Evolutionary conservation across 202 grass and related monocot species (phyloP).

Genomic region (Panicum hallii): DNA sequence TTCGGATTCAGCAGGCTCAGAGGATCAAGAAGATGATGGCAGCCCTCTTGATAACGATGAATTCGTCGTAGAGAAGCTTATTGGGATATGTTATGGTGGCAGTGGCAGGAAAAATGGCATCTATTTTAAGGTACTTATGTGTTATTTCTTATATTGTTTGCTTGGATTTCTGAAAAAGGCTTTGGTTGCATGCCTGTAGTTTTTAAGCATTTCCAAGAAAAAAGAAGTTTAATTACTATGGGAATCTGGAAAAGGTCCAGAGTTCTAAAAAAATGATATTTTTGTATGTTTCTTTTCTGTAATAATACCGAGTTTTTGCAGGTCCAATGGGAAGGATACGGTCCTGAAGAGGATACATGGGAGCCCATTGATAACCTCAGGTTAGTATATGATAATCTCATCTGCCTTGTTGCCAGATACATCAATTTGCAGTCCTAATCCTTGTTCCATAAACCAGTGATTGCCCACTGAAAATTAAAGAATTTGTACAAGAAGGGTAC

Average conservation of each 20-base stretch:
- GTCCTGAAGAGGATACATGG: slow-evolving; percentile 73
- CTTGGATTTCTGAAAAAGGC: not conserved
- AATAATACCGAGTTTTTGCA: slow-evolving; percentile 23
- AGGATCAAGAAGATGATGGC: slow-evolving; percentile 23
- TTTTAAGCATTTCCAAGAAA: not conserved
- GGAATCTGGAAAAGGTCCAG: not conserved
- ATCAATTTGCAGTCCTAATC: slow-evolving; percentile 25
- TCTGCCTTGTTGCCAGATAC: not conserved
- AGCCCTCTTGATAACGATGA: slow-evolving; percentile 46
- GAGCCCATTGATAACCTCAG: slow-evolving; percentile 75
- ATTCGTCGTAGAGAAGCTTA: slow-evolving; percentile 65
- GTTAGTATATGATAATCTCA: slow-evolving; percentile 35
- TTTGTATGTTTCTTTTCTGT: not conserved
- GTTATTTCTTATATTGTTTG: not conserved
- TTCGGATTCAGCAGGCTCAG: slow-evolving; percentile 25
- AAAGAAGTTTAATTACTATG: not conserved
- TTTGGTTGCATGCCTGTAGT: not conserved
- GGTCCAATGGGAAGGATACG: slow-evolving; percentile 88
- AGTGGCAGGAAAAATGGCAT: slow-evolving; percentile 47
- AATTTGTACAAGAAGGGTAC: slow-evolving; percentile 70
- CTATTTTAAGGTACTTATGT: slow-evolving; percentile 64
- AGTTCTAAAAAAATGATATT: not conserved
- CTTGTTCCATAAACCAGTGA: slow-evolving; percentile 55
- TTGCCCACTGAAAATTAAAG: slow-evolving; percentile 64
- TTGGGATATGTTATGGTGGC: slow-evolving; percentile 76